These are phyloP conservation scores for Coccinonectria pachysandricola DNA, from an alignment of 2,329 filamentous ascomycete genomes.

Conservation along the genomic window DNA sequence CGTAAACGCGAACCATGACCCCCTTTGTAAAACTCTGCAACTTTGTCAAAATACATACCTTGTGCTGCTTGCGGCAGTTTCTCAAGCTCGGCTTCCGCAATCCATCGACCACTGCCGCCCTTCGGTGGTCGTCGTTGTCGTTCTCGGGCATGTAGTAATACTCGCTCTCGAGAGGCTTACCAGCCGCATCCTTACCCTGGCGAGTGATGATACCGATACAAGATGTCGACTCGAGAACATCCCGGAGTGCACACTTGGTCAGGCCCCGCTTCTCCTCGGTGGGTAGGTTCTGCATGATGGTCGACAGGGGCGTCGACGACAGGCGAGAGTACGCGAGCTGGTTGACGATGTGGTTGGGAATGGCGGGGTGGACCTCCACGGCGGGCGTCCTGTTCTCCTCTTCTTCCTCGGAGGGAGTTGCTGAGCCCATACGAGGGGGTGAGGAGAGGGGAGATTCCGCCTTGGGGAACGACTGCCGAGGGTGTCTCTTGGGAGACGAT, in stretches of 20 bases:
- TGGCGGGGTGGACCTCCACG: conserved; percentile 28
- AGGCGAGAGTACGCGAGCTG: conserved; percentile 91
- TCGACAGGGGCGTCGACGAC: conserved; percentile 82
- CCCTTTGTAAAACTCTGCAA: too few relatives aligned
- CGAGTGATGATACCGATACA: conserved; percentile 84
- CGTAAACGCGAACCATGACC: too few relatives aligned
- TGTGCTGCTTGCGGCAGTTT: conserved; percentile 89
- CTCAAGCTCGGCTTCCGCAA: conserved; percentile 82
- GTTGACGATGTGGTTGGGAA: conserved; percentile 84
- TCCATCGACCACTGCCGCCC: conserved; percentile 74
- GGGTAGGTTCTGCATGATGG: conserved; percentile 80
- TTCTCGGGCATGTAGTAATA: conserved; percentile 92
- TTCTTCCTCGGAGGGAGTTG: too few relatives aligned
- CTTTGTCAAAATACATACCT: too few relatives aligned
- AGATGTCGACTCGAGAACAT: conserved; percentile 59
- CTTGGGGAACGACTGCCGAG: conserved; percentile 1
- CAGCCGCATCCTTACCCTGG: conserved; percentile 91
- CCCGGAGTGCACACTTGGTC: conserved; percentile 53
- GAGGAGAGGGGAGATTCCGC: conserved; percentile 19
- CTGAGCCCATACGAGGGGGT: conserved; percentile 12
- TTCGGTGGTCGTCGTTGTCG: conserved; percentile 68
- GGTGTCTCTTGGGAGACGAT: conserved; percentile 15
- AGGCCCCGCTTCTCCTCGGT: conserved; percentile 49
- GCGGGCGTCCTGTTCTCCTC: conserved; percentile 13
- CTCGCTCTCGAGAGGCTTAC: conserved; percentile 86